Percentiles rank a stretch among this genome's conserved stretches.
Conservation (phyloP, 2,329 filamentous ascomycete genomes). For the Aspergillus glaucus region DNA sequence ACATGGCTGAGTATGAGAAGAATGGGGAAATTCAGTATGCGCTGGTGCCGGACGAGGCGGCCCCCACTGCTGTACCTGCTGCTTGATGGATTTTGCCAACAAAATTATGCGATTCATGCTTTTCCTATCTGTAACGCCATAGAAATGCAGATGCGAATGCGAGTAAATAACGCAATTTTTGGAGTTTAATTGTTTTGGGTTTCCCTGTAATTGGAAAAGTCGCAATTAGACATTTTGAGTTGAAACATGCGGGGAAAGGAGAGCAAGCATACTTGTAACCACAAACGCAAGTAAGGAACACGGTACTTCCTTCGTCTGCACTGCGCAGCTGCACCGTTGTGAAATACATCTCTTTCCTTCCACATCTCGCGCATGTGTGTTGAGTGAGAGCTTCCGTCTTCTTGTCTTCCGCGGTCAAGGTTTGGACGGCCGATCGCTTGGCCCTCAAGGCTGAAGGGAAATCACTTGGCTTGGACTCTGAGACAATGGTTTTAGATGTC, state of each 20-base stretch:
- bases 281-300: conserved; percentile 86
- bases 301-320: conserved; percentile 90
- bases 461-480: conserved; percentile 77
- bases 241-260: neutral
- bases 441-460: conserved; percentile 86
- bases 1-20: conserved; percentile 97
- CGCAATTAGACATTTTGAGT: conserved; percentile 12
- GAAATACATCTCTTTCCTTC: conserved; percentile 73
- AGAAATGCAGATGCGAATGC: conserved; percentile 15
- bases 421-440: conserved; percentile 80
- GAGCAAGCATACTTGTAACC: conserved; percentile 64
- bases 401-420: conserved; percentile 69
- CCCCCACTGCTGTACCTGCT: conserved; percentile 20
- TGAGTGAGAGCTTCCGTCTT: conserved; percentile 64
- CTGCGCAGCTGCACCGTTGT: conserved; percentile 79
- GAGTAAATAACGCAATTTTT: conserved; percentile 11
- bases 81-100: conserved; percentile 17
- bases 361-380: conserved; percentile 74
- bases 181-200: conserved; percentile 29
- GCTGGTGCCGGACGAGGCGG: conserved; percentile 61
- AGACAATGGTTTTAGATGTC: conserved; percentile 68
- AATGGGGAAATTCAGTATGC: conserved; percentile 86
- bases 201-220: conserved; percentile 20
- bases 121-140: conserved; percentile 16
- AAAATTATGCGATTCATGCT: conserved; percentile 13